These are phyloP conservation scores for Geotrichum europaeum DNA, from an alignment of 1,139 yeast genomes.

Conservation along the genomic window DNA sequence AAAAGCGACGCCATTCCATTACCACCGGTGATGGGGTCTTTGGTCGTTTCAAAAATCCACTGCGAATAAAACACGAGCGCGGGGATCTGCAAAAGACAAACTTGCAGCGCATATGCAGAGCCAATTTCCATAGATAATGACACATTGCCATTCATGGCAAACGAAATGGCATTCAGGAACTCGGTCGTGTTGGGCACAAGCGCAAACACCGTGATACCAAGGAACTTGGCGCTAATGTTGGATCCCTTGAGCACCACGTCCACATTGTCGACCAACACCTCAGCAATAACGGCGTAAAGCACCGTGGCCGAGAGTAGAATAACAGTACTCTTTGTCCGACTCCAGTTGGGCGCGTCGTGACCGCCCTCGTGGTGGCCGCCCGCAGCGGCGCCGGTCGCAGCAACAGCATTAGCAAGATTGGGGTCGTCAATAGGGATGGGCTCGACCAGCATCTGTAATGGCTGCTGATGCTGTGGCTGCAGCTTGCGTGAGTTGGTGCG, in stretches of 20 bases:
- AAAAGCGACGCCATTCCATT: not conserved
- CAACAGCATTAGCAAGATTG: not conserved
- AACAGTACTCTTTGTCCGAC: constrained; percentile 75
- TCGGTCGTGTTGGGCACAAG: constrained; percentile 96
- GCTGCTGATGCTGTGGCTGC: not conserved
- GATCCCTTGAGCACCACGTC: constrained; percentile 78
- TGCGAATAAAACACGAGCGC: constrained; percentile 77
- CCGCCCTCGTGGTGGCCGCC: constrained; percentile 45
- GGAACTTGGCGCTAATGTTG: constrained; percentile 80
- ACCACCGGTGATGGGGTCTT: not conserved
- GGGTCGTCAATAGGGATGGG: not conserved
- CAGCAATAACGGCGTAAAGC: constrained; percentile 88
- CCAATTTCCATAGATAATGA: constrained; percentile 94
- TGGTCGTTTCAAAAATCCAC: not conserved
- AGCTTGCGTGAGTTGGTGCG: not conserved
- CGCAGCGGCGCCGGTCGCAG: constrained; percentile 1
- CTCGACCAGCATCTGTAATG: not conserved
- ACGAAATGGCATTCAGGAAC: constrained; percentile 91
- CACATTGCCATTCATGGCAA: constrained; percentile 93
- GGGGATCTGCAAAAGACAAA: constrained; percentile 88
- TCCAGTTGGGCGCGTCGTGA: constrained; percentile 98
- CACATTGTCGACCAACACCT: constrained; percentile 87
- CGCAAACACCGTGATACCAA: constrained; percentile 93
- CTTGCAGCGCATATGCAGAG: constrained; percentile 94
- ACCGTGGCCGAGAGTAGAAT: constrained; percentile 80